These are phyloP conservation scores for Chrysoporthe deuterocubensis DNA, from an alignment of 2,329 filamentous ascomycete species.

Conservation along the genomic window DNA sequence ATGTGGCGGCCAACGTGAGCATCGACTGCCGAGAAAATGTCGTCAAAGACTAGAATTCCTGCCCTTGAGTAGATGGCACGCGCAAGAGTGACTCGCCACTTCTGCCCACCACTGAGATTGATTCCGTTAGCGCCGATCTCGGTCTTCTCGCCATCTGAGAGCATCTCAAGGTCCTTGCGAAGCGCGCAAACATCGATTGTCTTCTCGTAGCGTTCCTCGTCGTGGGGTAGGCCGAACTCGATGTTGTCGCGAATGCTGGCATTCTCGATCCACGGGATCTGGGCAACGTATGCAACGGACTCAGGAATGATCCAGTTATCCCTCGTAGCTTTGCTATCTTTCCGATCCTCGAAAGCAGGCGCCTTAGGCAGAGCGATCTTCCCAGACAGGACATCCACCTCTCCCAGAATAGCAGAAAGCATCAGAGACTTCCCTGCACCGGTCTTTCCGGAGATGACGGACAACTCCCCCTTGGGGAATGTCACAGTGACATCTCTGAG, in stretches of 20 bases:
- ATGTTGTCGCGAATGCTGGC: constrained; percentile 80
- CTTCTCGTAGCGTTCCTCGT: constrained; percentile 70
- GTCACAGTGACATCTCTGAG: constrained; percentile 66
- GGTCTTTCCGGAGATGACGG: constrained; percentile 76
- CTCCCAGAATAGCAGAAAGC: constrained; percentile 74
- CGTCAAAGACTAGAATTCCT: constrained; percentile 77
- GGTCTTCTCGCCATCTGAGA: constrained; percentile 76
- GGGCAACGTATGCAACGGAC: constrained; percentile 74
- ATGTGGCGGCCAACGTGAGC: constrained; percentile 80
- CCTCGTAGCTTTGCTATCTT: constrained; percentile 64
- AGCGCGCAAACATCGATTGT: constrained; percentile 76
- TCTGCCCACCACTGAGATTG: constrained; percentile 81
- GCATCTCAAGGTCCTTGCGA: constrained; percentile 74
- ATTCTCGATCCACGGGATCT: constrained; percentile 87
- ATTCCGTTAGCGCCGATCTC: constrained; percentile 86
- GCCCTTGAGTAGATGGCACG: constrained; percentile 80
- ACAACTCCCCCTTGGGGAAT: constrained; percentile 72
- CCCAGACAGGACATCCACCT: constrained; percentile 71
- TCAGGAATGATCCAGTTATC: constrained; percentile 71
- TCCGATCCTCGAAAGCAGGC: constrained; percentile 56
- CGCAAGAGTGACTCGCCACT: constrained; percentile 81
- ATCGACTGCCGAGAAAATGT: constrained; percentile 84
- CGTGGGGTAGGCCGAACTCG: constrained; percentile 72
- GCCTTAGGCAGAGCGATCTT: constrained; percentile 59
- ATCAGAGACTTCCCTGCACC: constrained; percentile 79